These are phyloP conservation scores for Trichoderma gracile DNA, from an alignment of 2,329 filamentous ascomycete genomes.

Conservation along the genomic window DNA sequence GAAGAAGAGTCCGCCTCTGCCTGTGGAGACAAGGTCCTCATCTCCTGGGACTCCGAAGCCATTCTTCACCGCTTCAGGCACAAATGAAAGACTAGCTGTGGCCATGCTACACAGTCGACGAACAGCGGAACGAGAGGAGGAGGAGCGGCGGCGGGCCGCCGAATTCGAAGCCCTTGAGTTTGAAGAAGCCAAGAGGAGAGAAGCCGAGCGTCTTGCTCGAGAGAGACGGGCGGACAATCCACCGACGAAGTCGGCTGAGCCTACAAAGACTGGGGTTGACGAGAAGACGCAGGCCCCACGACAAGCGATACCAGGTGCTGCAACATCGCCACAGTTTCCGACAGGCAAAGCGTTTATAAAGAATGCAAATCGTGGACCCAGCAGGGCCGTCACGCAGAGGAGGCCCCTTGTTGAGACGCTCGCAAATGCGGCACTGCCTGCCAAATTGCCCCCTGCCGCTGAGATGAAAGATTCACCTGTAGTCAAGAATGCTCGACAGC, in stretches of 20 bases:
- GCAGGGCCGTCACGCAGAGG: not conserved
- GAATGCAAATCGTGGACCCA: not conserved
- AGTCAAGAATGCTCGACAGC: not conserved
- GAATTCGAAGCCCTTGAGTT: conserved; percentile 29
- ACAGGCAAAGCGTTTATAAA: not conserved
- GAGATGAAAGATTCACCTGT: not conserved
- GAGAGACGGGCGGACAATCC: not conserved
- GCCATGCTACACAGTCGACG: conserved; percentile 41
- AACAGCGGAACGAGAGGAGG: conserved; percentile 37
- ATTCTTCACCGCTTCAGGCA: conserved; percentile 44
- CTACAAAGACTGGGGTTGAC: not conserved
- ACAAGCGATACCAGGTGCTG: not conserved
- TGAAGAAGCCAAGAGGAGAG: not conserved
- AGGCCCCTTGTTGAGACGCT: not conserved
- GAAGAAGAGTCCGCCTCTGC: not conserved
- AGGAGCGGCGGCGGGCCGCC: conserved; percentile 33
- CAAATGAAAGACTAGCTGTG: conserved; percentile 39
- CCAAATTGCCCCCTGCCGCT: not conserved
- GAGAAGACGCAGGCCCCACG: not conserved
- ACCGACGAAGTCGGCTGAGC: not conserved
- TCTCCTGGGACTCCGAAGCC: conserved; percentile 30
- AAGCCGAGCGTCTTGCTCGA: not conserved
- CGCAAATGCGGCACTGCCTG: not conserved
- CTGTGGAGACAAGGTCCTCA: not conserved
- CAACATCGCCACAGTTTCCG: not conserved